Percentiles rank a stretch among this genome's conserved stretches.
These are phyloP conservation scores for Fusarium sp. DNA, from an alignment of 2,329 filamentous ascomycete genomes.

Conservation along the genomic window DNA sequence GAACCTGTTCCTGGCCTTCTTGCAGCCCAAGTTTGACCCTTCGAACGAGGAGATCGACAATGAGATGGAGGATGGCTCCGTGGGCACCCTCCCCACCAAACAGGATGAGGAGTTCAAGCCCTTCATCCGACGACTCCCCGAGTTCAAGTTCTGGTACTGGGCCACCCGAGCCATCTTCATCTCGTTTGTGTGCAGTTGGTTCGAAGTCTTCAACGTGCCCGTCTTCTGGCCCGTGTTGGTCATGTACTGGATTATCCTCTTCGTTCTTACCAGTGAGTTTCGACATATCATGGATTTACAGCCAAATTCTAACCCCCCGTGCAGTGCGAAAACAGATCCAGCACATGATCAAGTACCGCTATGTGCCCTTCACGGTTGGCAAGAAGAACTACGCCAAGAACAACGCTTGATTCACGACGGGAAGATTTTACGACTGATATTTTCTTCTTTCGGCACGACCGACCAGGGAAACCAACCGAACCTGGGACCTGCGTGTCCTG, in stretches of 20 bases:
- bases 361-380: conserved; percentile 92
- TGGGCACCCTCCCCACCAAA: conserved; percentile 88
- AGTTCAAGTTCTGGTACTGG: conserved; percentile 99
- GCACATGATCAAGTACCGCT: conserved; percentile 99
- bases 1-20: conserved; percentile 98
- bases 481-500: conserved; percentile 38
- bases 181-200: conserved; percentile 90
- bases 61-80: conserved; percentile 93
- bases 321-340: conserved; percentile 98
- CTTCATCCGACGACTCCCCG: conserved; percentile 93
- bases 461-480: conserved; percentile 19
- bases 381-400: conserved; percentile 84
- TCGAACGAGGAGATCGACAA: conserved; percentile 91
- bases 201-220: conserved; percentile 92
- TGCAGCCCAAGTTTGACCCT: conserved; percentile 98
- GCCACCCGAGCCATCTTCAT: conserved; percentile 89
- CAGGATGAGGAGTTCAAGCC: conserved; percentile 97
- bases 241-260: conserved; percentile 98
- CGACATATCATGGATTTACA: not conserved
- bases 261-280: conserved; percentile 89
- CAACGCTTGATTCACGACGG: conserved; percentile 56
- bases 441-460: conserved; percentile 39
- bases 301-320: conserved; percentile 6
- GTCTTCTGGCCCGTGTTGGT: conserved; percentile 99
- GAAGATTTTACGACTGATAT: conserved; percentile 8